These are phyloP conservation scores for Hypoxylon sp. DNA, from an alignment of 2,329 filamentous ascomycete genomes.

Conservation along the genomic window DNA sequence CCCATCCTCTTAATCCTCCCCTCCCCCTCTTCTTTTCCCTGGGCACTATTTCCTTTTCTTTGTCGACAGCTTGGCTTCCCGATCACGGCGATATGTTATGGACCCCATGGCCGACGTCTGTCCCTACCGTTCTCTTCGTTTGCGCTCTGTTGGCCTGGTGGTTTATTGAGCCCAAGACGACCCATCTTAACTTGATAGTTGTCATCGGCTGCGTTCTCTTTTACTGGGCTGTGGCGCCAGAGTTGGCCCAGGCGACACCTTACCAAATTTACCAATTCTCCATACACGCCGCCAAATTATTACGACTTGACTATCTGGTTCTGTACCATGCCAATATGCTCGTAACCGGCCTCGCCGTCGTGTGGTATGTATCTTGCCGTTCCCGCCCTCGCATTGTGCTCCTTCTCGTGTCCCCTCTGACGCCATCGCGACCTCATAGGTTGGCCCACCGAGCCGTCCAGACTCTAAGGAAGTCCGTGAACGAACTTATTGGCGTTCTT, in stretches of 20 bases:
- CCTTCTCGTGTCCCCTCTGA: conserved; percentile 34
- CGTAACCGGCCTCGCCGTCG: conserved; percentile 66
- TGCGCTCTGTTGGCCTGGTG: conserved; percentile 62
- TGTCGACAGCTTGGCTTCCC: conserved; percentile 49
- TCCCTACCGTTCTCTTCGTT: conserved; percentile 62
- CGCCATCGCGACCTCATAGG: conserved; percentile 64
- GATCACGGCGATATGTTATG: conserved; percentile 65
- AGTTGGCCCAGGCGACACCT: conserved; percentile 57
- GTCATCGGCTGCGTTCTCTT: conserved; percentile 59
- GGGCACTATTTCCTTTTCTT: conserved; percentile 45
- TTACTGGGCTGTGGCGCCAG: conserved; percentile 61
- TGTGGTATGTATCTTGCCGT: conserved; percentile 63
- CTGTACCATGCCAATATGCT: conserved; percentile 69
- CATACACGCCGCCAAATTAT: conserved; percentile 57
- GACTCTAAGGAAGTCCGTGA: conserved; percentile 90
- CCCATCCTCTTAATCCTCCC: conserved; percentile 38
- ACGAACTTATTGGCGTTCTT: conserved; percentile 89
- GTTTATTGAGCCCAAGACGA: conserved; percentile 62
- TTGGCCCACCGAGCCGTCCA: conserved; percentile 88
- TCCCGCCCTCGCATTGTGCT: background rate
- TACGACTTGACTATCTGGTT: conserved; percentile 64
- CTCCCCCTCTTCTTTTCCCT: conserved; percentile 39
- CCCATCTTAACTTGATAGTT: conserved; percentile 61
- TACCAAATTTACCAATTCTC: conserved; percentile 56
- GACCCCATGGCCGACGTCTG: conserved; percentile 63